Evolutionary conservation across 2,329 filamentous ascomycete species (phyloP).

Genomic region (Penicillium sp.): DNA sequence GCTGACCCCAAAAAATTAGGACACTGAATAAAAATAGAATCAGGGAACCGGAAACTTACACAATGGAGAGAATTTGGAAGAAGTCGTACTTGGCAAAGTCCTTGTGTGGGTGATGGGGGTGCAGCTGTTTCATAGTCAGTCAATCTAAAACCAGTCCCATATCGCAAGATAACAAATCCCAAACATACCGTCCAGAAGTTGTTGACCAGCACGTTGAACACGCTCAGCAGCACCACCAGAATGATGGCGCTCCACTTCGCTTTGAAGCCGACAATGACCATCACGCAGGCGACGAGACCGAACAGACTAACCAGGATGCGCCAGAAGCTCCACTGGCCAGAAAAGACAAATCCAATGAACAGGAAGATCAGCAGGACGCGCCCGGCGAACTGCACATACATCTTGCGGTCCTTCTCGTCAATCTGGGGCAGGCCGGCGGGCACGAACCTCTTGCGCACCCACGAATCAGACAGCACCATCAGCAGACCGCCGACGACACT

Average conservation of each 20-base stretch:
- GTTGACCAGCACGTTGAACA: slow-evolving; percentile 97
- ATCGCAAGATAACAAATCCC: not conserved
- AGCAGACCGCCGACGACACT: slow-evolving; percentile 95
- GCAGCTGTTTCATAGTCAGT: slow-evolving; percentile 63
- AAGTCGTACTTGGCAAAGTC: slow-evolving; percentile 99
- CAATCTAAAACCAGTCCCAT: not conserved
- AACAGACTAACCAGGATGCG: slow-evolving; percentile 81
- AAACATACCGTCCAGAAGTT: slow-evolving; percentile 97
- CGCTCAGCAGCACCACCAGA: slow-evolving; percentile 88
- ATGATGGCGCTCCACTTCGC: slow-evolving; percentile 98
- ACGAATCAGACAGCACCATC: slow-evolving; percentile 97
- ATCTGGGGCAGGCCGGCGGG: slow-evolving; percentile 91
- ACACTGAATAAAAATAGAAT: not conserved
- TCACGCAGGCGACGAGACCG: slow-evolving; percentile 88
- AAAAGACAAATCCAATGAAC: slow-evolving; percentile 95
- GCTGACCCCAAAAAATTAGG: slow-evolving; percentile 37
- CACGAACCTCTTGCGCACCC: slow-evolving; percentile 96
- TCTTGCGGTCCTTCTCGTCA: slow-evolving; percentile 99
- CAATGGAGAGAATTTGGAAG: slow-evolving; percentile 99
- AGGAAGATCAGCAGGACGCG: slow-evolving; percentile 96
- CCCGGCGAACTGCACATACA: slow-evolving; percentile 99
- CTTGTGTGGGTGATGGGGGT: slow-evolving; percentile 98
- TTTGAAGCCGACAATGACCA: slow-evolving; percentile 99
- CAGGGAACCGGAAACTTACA: slow-evolving; percentile 55
- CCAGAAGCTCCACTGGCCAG: slow-evolving; percentile 88